These are phyloP conservation scores for Zoysia pacifica DNA, from an alignment of 176 grass and related monocot genomes.

Conservation along the genomic window DNA sequence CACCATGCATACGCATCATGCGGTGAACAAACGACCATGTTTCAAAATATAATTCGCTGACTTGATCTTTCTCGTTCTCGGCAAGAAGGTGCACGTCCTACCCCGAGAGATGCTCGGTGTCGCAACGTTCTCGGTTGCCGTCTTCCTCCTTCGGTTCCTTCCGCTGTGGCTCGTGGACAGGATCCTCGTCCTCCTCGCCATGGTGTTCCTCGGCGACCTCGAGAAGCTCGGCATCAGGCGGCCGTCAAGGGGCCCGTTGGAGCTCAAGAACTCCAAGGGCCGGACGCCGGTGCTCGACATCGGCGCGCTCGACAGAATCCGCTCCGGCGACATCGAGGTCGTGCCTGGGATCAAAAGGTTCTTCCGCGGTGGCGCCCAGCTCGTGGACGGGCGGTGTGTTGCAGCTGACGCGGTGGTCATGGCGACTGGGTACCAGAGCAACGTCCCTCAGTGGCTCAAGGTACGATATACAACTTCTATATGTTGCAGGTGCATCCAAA, in stretches of 20 bases:
- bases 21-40: no score
- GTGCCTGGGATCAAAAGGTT: slow-evolving; percentile 70
- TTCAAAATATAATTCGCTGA: neutral
- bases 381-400: slow-evolving; percentile 58
- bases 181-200: slow-evolving; percentile 65
- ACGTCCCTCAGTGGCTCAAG: slow-evolving; percentile 79
- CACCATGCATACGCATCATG: neutral
- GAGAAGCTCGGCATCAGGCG: slow-evolving; percentile 57
- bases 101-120: slow-evolving; percentile 70
- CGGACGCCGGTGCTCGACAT: slow-evolving; percentile 74
- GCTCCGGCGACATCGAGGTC: slow-evolving; percentile 67
- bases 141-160: slow-evolving; percentile 61
- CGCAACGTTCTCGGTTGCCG: slow-evolving; percentile 70
- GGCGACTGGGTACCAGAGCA: slow-evolving; percentile 84
- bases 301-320: slow-evolving; percentile 65
- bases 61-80: neutral
- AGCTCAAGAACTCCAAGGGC: slow-evolving; percentile 72
- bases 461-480: slow-evolving; percentile 18
- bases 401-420: slow-evolving; percentile 62
- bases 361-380: slow-evolving; percentile 37
- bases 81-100: slow-evolving; percentile 74
- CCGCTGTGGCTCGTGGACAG: slow-evolving; percentile 66
- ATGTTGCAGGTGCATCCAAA: neutral
- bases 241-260: slow-evolving; percentile 49
- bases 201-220: slow-evolving; percentile 63